Evolutionary conservation across 306 rosid species (phyloP), one percentile per base, ranked within the genome.

Genomic region (Luffa aegyptiaca): DNA sequence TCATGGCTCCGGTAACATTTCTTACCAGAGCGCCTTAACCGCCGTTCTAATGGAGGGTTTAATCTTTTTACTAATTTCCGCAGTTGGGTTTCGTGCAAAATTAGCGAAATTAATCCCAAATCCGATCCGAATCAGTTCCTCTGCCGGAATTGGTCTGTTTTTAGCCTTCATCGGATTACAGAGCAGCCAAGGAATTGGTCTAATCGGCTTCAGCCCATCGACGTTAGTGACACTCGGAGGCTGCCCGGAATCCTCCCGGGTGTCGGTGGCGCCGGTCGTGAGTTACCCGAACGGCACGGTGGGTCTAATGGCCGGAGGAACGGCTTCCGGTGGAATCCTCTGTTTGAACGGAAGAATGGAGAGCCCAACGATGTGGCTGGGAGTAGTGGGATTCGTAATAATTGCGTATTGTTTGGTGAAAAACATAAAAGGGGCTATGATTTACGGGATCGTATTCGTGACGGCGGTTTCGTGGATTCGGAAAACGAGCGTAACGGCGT

Each of bases 71-170:
- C 48, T 75, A 2, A 52, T 75, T 75, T 75, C 78, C 12, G 78
- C 93, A 18, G 58, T 96, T 35, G 99, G 99, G 2, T 75, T 96
- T 3, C 94, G 99, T 0, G 91, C 98, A 2, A 89, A 85, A 9
- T 93, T 96, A 8, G 99, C 99, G 0, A 93, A 91, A 49, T 85
- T 96, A 2, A 85, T 96, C 2, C 99, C 99, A 0, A 91, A 90
- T 80, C 97, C 99, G n/a, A 96, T 96, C 5, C 81, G 98, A 20
- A 90, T 96, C 80, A 93, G 98, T 87, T 93, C 99, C 75, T 93
- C 98, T 0, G 99, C 99, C 0, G 98, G 99, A 73, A 96, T 96
- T 33, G 99, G 99, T 8, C 96, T 96, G 58, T 96, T 96, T 75
- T 69, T 96, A 0, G 98, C 99, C 3, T 93, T 93, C 85, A 96